phyloP scores from a whole-genome alignment of 768 basidiomycete species.

The Phanerodontia chrysosporium region DNA sequence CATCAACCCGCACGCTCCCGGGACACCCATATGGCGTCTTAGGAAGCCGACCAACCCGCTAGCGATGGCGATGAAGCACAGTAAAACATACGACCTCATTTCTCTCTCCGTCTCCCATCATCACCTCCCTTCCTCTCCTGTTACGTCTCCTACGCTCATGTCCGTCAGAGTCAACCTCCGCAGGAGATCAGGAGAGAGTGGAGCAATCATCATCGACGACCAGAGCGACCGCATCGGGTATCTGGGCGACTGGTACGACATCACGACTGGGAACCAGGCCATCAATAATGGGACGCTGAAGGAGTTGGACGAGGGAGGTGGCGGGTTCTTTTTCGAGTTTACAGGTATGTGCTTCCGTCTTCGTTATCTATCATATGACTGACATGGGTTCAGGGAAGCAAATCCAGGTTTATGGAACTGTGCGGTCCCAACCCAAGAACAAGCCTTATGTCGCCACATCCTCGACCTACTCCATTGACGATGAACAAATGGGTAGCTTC shows the following conservation, averaged over 20 bases:
- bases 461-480: conserved; percentile 16
- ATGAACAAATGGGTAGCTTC: conserved; percentile 6
- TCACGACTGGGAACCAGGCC: conserved; percentile 7
- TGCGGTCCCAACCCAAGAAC: neutral
- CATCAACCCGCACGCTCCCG: no score
- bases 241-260: conserved; percentile 2
- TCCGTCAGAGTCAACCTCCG: neutral
- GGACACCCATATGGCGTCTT: no score
- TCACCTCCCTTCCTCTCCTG: neutral
- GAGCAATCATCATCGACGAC: conserved; percentile 3
- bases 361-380: neutral
- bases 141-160: neutral
- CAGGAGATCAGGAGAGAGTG: neutral
- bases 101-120: neutral
- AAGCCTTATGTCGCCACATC: neutral
- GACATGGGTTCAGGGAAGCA: conserved; percentile 8
- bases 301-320: conserved; percentile 2
- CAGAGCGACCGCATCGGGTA: conserved; percentile 2
- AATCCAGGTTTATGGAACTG: conserved; percentile 17
- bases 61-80: neutral
- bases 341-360: neutral
- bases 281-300: conserved; percentile 14
- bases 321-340: conserved; percentile 3
- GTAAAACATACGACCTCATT: neutral
- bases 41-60: neutral